Evolutionary conservation across 371 early-diverging fungal species (phyloP).

Genomic region (Mucor sp.): DNA sequence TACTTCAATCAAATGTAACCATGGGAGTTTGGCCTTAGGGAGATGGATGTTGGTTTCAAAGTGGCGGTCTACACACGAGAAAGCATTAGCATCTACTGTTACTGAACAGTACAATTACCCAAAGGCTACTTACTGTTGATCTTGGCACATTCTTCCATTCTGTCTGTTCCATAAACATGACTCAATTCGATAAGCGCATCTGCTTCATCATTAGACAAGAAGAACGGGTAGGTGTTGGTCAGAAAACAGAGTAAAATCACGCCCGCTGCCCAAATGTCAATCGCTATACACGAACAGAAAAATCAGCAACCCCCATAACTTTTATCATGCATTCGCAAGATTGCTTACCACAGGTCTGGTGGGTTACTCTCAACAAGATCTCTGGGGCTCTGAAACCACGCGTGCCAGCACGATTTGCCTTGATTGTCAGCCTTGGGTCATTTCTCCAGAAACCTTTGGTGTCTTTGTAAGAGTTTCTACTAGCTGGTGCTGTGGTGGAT

Average conservation of each 20-base stretch:
- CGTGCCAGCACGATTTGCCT: slow-evolving; percentile 97
- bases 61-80: slow-evolving; percentile 44
- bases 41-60: slow-evolving; percentile 65
- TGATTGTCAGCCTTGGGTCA: slow-evolving; percentile 65
- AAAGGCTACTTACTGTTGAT: slow-evolving; percentile 50
- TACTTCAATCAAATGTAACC: slow-evolving; percentile 34
- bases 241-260: slow-evolving; percentile 88
- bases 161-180: slow-evolving; percentile 81
- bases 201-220: slow-evolving; percentile 85
- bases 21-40: slow-evolving; percentile 39
- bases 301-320: background rate
- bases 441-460: slow-evolving; percentile 14
- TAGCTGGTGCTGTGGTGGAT: background rate
- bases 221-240: slow-evolving; percentile 93
- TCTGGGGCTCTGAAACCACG: slow-evolving; percentile 98
- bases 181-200: slow-evolving; percentile 94
- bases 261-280: slow-evolving; percentile 97
- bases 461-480: background rate
- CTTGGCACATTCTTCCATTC: slow-evolving; percentile 75
- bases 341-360: slow-evolving; percentile 80
- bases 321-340: no score
- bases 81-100: background rate
- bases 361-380: slow-evolving; percentile 82
- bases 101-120: no score
- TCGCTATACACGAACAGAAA: slow-evolving; percentile 36